A percentile compares a stretch with the other conserved stretches of the same genome.
These are phyloP conservation scores for Mortierella sp. DNA, from an alignment of 371 early-diverging fungal genomes.

Conservation along the genomic window DNA sequence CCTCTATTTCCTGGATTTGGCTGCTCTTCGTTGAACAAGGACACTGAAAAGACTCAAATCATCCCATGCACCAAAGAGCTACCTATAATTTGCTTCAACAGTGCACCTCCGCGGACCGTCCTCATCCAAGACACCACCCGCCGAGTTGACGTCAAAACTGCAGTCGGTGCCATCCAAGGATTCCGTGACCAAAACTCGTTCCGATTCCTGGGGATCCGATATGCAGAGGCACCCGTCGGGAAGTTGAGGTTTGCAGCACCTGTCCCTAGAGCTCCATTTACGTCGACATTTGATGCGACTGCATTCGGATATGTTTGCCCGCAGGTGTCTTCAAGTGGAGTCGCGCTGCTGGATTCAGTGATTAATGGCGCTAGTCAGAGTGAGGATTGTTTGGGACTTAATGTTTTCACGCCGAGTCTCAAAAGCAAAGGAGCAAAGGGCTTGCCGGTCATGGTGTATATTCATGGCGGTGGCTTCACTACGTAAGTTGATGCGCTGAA, in stretches of 20 bases:
- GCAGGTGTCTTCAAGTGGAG: constrained; percentile 19
- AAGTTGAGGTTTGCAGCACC: constrained; percentile 32
- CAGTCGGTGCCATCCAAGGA: constrained; percentile 36
- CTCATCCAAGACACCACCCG: constrained; percentile 22
- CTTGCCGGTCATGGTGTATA: constrained; percentile 55
- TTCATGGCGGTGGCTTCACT: constrained; percentile 35
- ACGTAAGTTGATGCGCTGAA: not conserved
- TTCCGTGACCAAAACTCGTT: constrained; percentile 41
- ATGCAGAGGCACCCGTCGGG: constrained; percentile 39
- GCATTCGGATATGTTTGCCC: constrained; percentile 23
- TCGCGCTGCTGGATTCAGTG: not conserved
- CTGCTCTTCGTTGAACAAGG: constrained; percentile 25
- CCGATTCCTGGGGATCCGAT: constrained; percentile 50
- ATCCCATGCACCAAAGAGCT: constrained; percentile 10
- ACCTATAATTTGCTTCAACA: constrained; percentile 23
- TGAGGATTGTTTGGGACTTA: constrained; percentile 64
- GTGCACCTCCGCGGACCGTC: constrained; percentile 9
- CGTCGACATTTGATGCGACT: constrained; percentile 23
- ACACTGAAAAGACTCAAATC: constrained; percentile 8
- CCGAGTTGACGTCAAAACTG: constrained; percentile 32
- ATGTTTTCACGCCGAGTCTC: constrained; percentile 59
- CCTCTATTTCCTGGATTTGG: not conserved
- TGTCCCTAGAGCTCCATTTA: constrained; percentile 2
- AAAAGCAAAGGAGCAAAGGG: constrained; percentile 25
- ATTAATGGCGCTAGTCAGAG: constrained; percentile 9